Evolutionary conservation across 306 rosid genomes (phyloP), one percentile per base, ranked within the genome.

Genomic region (Gynostemma pentaphyllum): DNA sequence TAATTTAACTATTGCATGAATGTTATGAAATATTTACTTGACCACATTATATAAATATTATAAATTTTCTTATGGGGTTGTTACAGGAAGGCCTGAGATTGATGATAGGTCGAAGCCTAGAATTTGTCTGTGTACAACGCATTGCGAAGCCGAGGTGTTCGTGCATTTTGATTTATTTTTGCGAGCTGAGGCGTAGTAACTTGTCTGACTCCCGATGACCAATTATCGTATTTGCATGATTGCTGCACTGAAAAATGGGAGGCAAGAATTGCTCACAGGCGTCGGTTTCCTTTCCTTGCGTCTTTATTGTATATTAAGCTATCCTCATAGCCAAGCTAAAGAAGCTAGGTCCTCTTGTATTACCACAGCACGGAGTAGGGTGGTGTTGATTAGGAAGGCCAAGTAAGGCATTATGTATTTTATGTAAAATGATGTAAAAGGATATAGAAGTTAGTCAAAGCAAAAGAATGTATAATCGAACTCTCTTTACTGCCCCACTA

Each of bases 91-190:
- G 16, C 21, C 46, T 21, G 18, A 36, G 23, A 57, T 37, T 5
- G 19, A 28, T 36, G 19, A 11, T 36, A 1, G 2, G 64, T 29
- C 9, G 39, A 39, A 11, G 45, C 29, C 42, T 27, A 56, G 36
- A 34, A 12, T 57, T 57, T 36, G 45, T 36, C 29, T 2, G 1
- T 21, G 46, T 11, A 34, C 45, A 18, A n/a, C 44, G n/a, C n/a
- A n/a, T 32, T 36, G 36, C 64, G 21, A 57, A 57, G 18, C 45
- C 3, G 10, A 57, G 45, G 28, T 34, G 64, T 34, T 30, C n/a
- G n/a, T 57, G 64, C 64, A 10, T 57, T 45, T 57, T 22, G 29
- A 36, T 36, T 57, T 57, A 34, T 57, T 37, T 57, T 37, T 34
- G 45, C 64, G 11, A 57, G 45, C 45, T 1, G 12, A 36, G 64